phyloP scores from a whole-genome alignment of 2,329 filamentous ascomycete species.

The Fusarium succisae region DNA sequence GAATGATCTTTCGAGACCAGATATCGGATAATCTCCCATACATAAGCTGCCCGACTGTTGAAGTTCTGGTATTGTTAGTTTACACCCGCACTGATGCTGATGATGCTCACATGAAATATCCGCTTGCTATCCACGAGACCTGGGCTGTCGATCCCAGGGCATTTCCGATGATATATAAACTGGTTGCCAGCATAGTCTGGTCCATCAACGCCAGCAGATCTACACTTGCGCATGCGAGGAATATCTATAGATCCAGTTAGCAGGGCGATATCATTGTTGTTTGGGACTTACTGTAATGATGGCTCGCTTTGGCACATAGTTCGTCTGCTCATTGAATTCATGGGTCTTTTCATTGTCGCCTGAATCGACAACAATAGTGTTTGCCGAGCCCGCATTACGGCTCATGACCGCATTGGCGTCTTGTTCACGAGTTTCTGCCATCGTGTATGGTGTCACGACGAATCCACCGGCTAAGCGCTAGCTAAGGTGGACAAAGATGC shows the following conservation, averaged over 20 bases:
- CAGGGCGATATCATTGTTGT: rapidly evolving
- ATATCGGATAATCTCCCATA: constrained; percentile 59
- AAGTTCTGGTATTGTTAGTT: constrained; percentile 45
- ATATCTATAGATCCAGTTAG: constrained; percentile 54
- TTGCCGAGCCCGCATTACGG: constrained; percentile 5
- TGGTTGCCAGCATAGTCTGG: constrained; percentile 65
- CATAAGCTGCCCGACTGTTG: constrained; percentile 57
- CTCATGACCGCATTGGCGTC: neutral
- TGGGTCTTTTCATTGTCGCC: constrained; percentile 36
- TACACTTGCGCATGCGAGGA: constrained; percentile 64
- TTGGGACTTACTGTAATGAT: constrained; percentile 59
- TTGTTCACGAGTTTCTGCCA: neutral
- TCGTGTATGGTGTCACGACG: neutral
- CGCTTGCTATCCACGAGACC: constrained; percentile 64
- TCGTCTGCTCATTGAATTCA: constrained; percentile 64
- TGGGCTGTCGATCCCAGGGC: constrained; percentile 59
- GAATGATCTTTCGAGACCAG: constrained; percentile 55
- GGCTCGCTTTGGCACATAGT: constrained; percentile 60
- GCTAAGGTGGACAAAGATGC: neutral
- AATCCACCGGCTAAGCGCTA: neutral
- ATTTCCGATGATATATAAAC: constrained; percentile 63
- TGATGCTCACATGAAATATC: constrained; percentile 61
- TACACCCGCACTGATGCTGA: neutral
- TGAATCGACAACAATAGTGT: constrained; percentile 7
- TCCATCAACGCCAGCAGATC: constrained; percentile 66